Percentiles rank a stretch among this genome's conserved stretches.
These are phyloP conservation scores for Lactarius akahatsu DNA, from an alignment of 768 basidiomycete species.

Conservation along the genomic window DNA sequence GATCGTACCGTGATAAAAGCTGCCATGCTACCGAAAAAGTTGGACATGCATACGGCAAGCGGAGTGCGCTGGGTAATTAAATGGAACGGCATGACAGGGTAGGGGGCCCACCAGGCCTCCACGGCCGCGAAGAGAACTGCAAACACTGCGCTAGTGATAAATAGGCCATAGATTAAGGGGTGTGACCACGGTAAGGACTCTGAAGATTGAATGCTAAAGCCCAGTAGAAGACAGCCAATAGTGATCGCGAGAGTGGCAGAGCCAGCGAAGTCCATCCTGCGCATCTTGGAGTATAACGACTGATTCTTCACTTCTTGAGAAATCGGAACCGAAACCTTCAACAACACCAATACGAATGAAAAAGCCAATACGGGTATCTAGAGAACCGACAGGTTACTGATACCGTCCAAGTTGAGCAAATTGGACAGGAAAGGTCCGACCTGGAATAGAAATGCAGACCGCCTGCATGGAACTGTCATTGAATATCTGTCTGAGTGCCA, in stretches of 20 bases:
- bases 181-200: constrained; percentile 77
- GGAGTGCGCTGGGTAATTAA: constrained; percentile 78
- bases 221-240: constrained; percentile 70
- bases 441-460: constrained; percentile 83
- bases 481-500: background rate
- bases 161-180: constrained; percentile 66
- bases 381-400: constrained; percentile 3
- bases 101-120: constrained; percentile 73
- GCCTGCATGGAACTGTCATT: constrained; percentile 48
- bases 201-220: constrained; percentile 72
- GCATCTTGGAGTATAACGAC: constrained; percentile 58
- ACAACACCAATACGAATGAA: constrained; percentile 66
- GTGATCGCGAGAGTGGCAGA: constrained; percentile 73
- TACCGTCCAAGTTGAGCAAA: constrained; percentile 20
- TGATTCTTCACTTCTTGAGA: constrained; percentile 65
- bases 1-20: constrained; percentile 73
- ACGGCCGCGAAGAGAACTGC: constrained; percentile 66
- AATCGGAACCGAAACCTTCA: constrained; percentile 76
- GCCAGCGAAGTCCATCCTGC: constrained; percentile 83
- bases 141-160: constrained; percentile 56
- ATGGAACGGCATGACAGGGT: constrained; percentile 89
- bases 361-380: constrained; percentile 77
- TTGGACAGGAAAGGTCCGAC: constrained; percentile 41
- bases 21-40: constrained; percentile 73
- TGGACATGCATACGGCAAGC: constrained; percentile 74